These are phyloP conservation scores for Gryganskiella cystojenkinii DNA, from an alignment of 192 early-diverging fungal species.

Conservation along the genomic window DNA sequence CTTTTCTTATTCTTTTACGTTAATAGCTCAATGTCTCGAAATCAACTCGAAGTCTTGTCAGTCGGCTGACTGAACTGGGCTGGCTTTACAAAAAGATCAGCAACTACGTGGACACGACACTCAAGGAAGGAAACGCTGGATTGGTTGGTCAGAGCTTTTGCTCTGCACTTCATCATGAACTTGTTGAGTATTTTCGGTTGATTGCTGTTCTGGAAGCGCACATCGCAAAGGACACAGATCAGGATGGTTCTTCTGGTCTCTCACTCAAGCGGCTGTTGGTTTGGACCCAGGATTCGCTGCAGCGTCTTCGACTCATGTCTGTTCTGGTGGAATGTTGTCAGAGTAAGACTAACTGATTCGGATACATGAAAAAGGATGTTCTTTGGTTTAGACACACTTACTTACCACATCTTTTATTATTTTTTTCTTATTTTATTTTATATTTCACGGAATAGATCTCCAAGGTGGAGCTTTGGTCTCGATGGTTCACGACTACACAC, in stretches of 20 bases:
- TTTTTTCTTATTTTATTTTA: background rate
- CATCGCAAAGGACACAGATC: slow-evolving; percentile 62
- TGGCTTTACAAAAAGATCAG: slow-evolving; percentile 77
- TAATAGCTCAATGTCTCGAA: slow-evolving; percentile 61
- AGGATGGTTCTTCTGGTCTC: slow-evolving; percentile 65
- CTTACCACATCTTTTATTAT: background rate
- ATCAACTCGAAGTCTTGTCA: slow-evolving; percentile 74
- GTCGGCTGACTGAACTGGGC: slow-evolving; percentile 81
- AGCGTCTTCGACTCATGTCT: slow-evolving; percentile 81
- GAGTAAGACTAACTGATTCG: slow-evolving; percentile 21
- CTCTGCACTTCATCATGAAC: slow-evolving; percentile 81
- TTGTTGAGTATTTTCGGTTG: slow-evolving; percentile 86
- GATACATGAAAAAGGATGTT: background rate
- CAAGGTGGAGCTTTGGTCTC: slow-evolving; percentile 81
- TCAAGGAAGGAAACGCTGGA: slow-evolving; percentile 49
- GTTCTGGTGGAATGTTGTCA: slow-evolving; percentile 73
- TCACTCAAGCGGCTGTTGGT: slow-evolving; percentile 86
- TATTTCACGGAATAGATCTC: slow-evolving; percentile 46
- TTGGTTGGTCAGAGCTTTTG: slow-evolving; percentile 71
- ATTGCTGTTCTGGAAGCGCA: slow-evolving; percentile 89
- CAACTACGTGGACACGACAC: slow-evolving; percentile 59
- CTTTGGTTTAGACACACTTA: background rate
- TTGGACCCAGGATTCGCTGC: slow-evolving; percentile 86
- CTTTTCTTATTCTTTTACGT: background rate
- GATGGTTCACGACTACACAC: slow-evolving; percentile 81